Conservation (phyloP, 768 basidiomycete genomes). For the Hemileccinum impolitum region DNA sequence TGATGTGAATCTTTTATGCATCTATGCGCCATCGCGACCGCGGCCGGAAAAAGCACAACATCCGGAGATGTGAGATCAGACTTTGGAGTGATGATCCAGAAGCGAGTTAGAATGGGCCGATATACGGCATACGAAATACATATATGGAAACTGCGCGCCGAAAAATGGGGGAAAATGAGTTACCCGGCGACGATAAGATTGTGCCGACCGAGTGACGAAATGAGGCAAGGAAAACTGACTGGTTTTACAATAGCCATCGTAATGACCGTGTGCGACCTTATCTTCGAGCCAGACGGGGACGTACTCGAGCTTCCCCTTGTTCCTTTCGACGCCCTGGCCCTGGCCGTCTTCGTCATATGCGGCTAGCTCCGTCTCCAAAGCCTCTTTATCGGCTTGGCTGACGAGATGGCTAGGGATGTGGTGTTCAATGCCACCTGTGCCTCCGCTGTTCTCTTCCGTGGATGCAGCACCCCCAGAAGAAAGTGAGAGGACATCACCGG, state of each 20-base stretch:
- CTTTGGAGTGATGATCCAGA: constrained; percentile 1
- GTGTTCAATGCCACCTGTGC: constrained; percentile 27
- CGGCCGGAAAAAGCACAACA: neutral
- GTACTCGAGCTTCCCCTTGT: constrained; percentile 60
- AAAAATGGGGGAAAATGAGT: neutral
- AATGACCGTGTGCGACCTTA: constrained; percentile 87
- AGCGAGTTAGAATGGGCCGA: neutral
- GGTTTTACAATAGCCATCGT: constrained; percentile 97
- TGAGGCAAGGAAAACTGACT: constrained; percentile 51
- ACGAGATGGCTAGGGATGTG: constrained; percentile 49
- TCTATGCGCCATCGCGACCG: neutral
- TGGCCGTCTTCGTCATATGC: constrained; percentile 43
- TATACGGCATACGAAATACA: constrained; percentile 4
- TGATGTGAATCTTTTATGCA: neutral
- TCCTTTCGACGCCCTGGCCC: constrained; percentile 46
- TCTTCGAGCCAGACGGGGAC: constrained; percentile 92
- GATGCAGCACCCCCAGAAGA: constrained; percentile 31
- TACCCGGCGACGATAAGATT: constrained; percentile 10
- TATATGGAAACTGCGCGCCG: constrained; percentile 13
- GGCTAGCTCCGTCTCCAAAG: constrained; percentile 62
- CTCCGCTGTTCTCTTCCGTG: constrained; percentile 21
- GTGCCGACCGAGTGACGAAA: neutral
- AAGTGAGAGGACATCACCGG: constrained; percentile 72
- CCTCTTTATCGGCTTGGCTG: constrained; percentile 56
- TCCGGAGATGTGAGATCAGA: constrained; percentile 4